Conservation (phyloP, 2,329 filamentous ascomycete genomes). For the Madurella mycetomatis region DNA sequence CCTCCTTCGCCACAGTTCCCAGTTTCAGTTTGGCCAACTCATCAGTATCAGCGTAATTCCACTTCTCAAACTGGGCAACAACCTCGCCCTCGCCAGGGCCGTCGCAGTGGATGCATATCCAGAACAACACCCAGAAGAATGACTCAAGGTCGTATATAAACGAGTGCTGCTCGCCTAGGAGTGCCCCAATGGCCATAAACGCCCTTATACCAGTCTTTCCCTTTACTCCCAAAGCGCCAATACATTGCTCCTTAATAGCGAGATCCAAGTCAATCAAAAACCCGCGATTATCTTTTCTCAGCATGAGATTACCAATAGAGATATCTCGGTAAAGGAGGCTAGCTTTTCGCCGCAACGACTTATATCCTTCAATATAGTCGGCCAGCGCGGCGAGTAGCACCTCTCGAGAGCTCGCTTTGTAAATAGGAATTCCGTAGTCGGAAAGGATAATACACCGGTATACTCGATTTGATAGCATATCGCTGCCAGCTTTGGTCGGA, state of each 20-base stretch:
- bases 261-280: slow-evolving; percentile 43
- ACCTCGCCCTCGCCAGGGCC: slow-evolving; percentile 23
- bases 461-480: slow-evolving; percentile 1
- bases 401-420: background rate
- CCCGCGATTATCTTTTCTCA: slow-evolving; percentile 40
- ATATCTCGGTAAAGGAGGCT: slow-evolving; percentile 5
- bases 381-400: background rate
- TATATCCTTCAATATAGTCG: slow-evolving; percentile 3
- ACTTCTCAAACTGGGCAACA: slow-evolving; percentile 2
- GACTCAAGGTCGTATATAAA: slow-evolving; percentile 47
- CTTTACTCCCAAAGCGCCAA: slow-evolving; percentile 34
- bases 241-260: slow-evolving; percentile 33
- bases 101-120: slow-evolving; percentile 41
- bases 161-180: slow-evolving; percentile 39
- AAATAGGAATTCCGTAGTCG: background rate
- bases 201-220: slow-evolving; percentile 42
- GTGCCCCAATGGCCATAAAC: slow-evolving; percentile 44
- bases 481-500: background rate
- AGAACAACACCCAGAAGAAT: slow-evolving; percentile 47
- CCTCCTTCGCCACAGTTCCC: background rate
- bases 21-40: background rate
- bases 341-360: background rate
- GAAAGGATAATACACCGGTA: background rate
- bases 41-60: background rate
- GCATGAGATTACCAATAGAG: slow-evolving; percentile 32